These are phyloP conservation scores for Emericellopsis atlantica DNA, from an alignment of 2,329 filamentous ascomycete genomes.

Conservation along the genomic window DNA sequence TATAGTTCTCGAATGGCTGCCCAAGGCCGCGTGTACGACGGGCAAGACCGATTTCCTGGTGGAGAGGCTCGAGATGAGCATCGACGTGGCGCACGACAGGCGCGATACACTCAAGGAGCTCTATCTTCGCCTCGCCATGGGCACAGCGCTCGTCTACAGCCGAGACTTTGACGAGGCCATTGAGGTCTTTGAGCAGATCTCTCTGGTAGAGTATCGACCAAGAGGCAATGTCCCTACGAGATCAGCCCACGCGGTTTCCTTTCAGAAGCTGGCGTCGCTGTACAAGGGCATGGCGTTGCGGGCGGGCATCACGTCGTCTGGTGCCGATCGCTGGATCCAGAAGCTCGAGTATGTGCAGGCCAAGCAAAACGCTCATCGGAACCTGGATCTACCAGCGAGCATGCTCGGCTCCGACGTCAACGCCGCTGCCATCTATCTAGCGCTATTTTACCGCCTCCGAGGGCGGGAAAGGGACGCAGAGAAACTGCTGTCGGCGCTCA, in stretches of 20 bases:
- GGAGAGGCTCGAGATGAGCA: slow-evolving; percentile 15
- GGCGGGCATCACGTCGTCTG: slow-evolving; percentile 11
- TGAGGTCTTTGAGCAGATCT: slow-evolving; percentile 20
- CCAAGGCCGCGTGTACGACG: slow-evolving; percentile 23
- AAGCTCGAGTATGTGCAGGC: slow-evolving; percentile 20
- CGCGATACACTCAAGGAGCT: slow-evolving; percentile 22
- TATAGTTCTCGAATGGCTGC: slow-evolving; percentile 24
- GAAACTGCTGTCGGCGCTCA: slow-evolving; percentile 16
- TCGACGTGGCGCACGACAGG: slow-evolving; percentile 16
- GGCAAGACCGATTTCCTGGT: slow-evolving; percentile 16
- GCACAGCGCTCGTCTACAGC: slow-evolving; percentile 19
- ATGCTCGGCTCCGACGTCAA: slow-evolving; percentile 29
- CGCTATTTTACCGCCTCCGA: slow-evolving; percentile 21
- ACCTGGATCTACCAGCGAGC: slow-evolving; percentile 23
- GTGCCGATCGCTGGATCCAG: slow-evolving; percentile 16
- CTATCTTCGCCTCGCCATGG: slow-evolving; percentile 23
- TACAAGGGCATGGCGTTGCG: slow-evolving; percentile 21
- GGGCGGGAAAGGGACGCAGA: slow-evolving; percentile 13
- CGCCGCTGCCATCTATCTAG: slow-evolving; percentile 24
- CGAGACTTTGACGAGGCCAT: slow-evolving; percentile 20
- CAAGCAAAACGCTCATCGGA: slow-evolving; percentile 23
- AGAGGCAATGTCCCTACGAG: slow-evolving; percentile 24
- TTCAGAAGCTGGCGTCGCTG: slow-evolving; percentile 22
- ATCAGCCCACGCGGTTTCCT: slow-evolving; percentile 24
- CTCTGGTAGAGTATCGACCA: slow-evolving; percentile 22